Base-by-base conservation (phyloP, 176 grass and related monocot genomes). In the Alloteropsis semialata region DNA sequence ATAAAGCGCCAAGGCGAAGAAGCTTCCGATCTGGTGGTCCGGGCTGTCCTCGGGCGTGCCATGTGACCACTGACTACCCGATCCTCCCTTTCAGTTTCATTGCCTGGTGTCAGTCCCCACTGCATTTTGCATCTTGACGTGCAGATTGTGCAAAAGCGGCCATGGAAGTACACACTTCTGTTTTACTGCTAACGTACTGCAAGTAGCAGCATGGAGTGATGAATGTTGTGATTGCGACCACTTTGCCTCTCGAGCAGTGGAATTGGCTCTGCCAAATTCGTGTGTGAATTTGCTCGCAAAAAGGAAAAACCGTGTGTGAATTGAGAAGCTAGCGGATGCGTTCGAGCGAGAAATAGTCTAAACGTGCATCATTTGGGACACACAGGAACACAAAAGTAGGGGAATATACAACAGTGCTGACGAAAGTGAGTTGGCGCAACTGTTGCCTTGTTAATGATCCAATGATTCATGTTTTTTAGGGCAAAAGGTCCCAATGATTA, bases 1-100 rank as follows among this genome's bases (percentile, higher is more conserved):
- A 72, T 72, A 78, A 89, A 85, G 69, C 0, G 34, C 0, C 69
- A 45, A 63, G 71, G 28, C 69, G 88, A 89, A 89, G 88, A 89
- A 89, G 77, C 82, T 85, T 89, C 82, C 81, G 45, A 64, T 77
- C 82, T 76, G 65, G 48, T 76, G 65, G 48, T 30, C 65, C 49
- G 66, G 48, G 17, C 3, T 70, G 87, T 84, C 76, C 59, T 38
- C 4, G n/a, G 13, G 10, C 32, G 59, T 13, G 41, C 87, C 75
- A 80, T 84, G 82, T 85, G 82, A 25, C 29, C 22, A 66, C 30
- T 37, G 33, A 10, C 27, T 8, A 65, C 36, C 41, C 11, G 38
- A 75, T 68, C 25, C 15, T 24, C 60, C 41, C 27, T 29, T 58
- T 30, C 71, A 16, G 14, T 16, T 5, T 12, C 11, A 14, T 70